These are phyloP conservation scores for Microdochium bolleyi DNA, from an alignment of 2,329 filamentous ascomycete species.

Conservation along the genomic window DNA sequence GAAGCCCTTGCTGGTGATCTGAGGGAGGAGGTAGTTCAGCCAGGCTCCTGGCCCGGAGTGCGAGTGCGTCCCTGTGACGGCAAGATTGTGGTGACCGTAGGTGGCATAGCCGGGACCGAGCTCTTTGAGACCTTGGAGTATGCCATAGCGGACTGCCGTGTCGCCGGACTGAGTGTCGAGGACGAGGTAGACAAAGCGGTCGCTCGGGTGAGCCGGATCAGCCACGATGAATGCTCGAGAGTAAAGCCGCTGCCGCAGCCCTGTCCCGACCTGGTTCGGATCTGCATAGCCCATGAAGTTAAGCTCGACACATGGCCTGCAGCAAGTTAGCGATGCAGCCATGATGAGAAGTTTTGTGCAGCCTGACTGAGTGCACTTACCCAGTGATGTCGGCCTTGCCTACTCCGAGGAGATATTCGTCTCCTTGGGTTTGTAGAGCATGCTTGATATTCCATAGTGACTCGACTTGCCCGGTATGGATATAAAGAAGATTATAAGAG, in stretches of 20 bases:
- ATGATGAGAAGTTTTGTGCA: not conserved
- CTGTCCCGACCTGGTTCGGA: constrained; percentile 71
- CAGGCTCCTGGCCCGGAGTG: constrained; percentile 88
- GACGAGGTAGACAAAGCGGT: constrained; percentile 81
- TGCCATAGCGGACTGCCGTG: constrained; percentile 80
- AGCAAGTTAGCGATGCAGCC: not conserved
- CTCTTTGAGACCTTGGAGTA: constrained; percentile 62
- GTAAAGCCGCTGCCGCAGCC: constrained; percentile 80
- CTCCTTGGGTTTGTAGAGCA: constrained; percentile 6
- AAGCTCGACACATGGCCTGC: constrained; percentile 77
- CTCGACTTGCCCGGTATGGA: not conserved
- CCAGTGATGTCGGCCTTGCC: constrained; percentile 52
- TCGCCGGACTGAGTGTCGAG: constrained; percentile 84
- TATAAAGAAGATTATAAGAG: not conserved
- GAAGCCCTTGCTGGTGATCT: constrained; percentile 83
- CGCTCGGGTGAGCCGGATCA: constrained; percentile 52
- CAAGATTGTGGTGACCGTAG: constrained; percentile 76
- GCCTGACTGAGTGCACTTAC: constrained; percentile 5
- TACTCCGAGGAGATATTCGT: constrained; percentile 44
- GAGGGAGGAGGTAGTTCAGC: constrained; percentile 89
- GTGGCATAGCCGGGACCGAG: constrained; percentile 65
- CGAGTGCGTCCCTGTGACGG: constrained; percentile 86
- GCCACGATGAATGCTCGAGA: constrained; percentile 85
- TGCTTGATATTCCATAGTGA: not conserved
- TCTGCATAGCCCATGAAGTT: constrained; percentile 91